phyloP scores from a whole-genome alignment of 192 early-diverging fungal genomes.

The Mortierella hygrophila region DNA sequence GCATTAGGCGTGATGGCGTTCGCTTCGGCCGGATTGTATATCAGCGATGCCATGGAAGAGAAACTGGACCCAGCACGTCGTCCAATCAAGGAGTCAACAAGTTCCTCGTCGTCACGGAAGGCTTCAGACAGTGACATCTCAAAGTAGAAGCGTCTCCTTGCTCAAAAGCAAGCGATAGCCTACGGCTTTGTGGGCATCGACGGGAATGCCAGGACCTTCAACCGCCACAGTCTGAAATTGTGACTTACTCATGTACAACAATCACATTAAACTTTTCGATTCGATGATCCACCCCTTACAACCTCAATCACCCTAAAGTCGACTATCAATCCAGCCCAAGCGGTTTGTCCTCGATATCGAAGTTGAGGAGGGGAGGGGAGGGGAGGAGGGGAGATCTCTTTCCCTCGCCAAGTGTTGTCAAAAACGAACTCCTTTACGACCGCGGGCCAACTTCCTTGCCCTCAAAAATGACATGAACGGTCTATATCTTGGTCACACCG shows the following conservation, averaged over 20 bases:
- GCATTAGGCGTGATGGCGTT: conserved; percentile 50
- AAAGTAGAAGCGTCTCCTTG: background rate
- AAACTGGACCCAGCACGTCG: conserved; percentile 30
- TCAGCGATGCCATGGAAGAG: conserved; percentile 49
- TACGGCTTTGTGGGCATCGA: background rate
- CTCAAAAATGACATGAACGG: no score
- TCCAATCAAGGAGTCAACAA: conserved; percentile 2
- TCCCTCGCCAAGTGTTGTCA: no score
- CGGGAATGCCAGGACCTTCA: background rate
- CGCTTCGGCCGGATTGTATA: conserved; percentile 37
- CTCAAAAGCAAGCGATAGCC: background rate
- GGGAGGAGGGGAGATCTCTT: no score
- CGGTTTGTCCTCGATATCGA: no score
- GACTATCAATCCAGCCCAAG: no score
- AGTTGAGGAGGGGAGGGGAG: no score
- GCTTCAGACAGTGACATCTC: background rate
- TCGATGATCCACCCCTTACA: no score
- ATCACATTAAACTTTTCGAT: background rate
- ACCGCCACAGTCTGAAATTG: background rate
- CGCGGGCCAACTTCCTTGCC: no score
- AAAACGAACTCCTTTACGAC: no score
- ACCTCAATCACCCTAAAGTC: no score
- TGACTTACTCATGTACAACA: background rate
- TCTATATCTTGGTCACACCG: no score
- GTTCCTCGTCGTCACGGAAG: background rate